Percentiles rank a stretch among this genome's conserved stretches.
phyloP scores from a whole-genome alignment of 176 grass and related monocot species.

The Cenchrus americanus region DNA sequence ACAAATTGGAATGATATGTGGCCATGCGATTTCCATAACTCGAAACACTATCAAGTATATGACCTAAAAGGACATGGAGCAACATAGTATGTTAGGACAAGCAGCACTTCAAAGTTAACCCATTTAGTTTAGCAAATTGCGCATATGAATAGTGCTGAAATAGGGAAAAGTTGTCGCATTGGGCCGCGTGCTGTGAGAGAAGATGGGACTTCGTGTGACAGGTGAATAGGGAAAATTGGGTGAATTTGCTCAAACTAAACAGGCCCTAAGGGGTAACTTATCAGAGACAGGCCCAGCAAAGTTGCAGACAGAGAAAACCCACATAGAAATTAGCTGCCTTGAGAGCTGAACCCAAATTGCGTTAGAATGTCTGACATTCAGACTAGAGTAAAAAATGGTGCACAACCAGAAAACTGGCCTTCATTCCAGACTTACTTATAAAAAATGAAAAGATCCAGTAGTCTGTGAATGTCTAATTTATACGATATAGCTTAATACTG shows the following conservation, averaged over 20 bases:
- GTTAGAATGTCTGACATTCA: neutral
- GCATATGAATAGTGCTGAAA: too few species aligned
- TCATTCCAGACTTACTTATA: too few species aligned
- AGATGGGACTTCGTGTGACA: too few species aligned
- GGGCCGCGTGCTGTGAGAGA: too few species aligned
- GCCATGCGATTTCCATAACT: neutral
- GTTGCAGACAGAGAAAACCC: neutral
- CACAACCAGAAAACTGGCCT: too few species aligned
- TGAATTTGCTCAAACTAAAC: too few species aligned
- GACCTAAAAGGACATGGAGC: neutral
- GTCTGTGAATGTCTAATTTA: too few species aligned
- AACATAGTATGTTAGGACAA: neutral
- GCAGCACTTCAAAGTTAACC: neutral
- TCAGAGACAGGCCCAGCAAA: neutral
- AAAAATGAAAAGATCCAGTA: too few species aligned
- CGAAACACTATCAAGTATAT: neutral
- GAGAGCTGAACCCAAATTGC: neutral
- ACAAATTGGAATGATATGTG: constrained; percentile 18
- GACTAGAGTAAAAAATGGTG: neutral
- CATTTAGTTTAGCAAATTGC: too few species aligned
- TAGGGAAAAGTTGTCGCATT: too few species aligned
- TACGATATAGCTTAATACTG: neutral
- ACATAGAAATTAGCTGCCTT: constrained; percentile 5
- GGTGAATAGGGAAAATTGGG: too few species aligned
- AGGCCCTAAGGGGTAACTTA: neutral